Evolutionary conservation across 768 basidiomycete genomes (phyloP).

Genomic region (Lactarius quietus): DNA sequence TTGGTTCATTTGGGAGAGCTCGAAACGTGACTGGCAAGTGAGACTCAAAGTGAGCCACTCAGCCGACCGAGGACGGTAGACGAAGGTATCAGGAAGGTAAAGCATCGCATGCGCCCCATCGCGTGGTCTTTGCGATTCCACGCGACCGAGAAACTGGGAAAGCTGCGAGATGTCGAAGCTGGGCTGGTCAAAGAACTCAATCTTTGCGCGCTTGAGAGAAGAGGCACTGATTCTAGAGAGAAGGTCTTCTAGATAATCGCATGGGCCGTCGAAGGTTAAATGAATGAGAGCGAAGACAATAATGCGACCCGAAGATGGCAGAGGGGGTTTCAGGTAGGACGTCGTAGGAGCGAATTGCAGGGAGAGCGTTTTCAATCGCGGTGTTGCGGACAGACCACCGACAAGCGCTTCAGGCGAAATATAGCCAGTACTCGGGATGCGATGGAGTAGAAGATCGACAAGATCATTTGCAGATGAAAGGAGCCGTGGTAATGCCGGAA

Average conservation of each 20-base stretch:
- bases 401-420: constrained; percentile 4
- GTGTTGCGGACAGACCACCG: not conserved
- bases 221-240: not conserved
- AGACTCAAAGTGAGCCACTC: not conserved
- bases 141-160: not conserved
- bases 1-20: not conserved
- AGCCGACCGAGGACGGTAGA: not conserved
- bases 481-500: not conserved
- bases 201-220: not conserved
- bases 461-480: not conserved
- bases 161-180: not conserved
- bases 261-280: not conserved
- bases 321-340: not conserved
- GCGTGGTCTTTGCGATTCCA: not conserved
- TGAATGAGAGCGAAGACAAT: not conserved
- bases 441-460: not conserved
- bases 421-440: not conserved
- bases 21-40: not conserved
- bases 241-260: not conserved
- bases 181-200: not conserved
- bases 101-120: not conserved
- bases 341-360: not conserved
- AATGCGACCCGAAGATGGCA: not conserved
- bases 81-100: not conserved
- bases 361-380: not conserved